phyloP scores from a whole-genome alignment of 768 basidiomycete genomes.

The Phanerodontia chrysosporium region DNA sequence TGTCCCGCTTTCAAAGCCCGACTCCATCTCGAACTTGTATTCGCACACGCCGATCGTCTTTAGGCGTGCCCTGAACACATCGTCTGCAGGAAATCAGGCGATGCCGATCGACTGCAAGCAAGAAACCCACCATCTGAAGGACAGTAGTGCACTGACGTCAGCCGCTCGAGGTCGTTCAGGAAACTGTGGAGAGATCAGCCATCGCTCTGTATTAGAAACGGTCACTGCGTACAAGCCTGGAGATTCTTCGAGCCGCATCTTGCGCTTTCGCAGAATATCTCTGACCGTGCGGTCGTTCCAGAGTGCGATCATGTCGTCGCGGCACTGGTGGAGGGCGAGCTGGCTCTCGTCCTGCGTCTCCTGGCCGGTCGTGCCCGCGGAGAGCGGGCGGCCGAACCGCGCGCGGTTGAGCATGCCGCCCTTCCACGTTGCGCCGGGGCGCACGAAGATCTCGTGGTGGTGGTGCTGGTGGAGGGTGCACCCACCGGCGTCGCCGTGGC shows the following conservation, averaged over 20 bases:
- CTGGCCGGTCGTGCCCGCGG: constrained; percentile 42
- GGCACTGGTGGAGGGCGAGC: constrained; percentile 35
- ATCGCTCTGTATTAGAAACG: background rate
- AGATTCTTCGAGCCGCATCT: constrained; percentile 46
- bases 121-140: constrained; percentile 40
- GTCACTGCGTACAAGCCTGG: constrained; percentile 44
- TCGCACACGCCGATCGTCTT: constrained; percentile 74
- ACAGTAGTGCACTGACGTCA: constrained; percentile 39
- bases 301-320: constrained; percentile 40
- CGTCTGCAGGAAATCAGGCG: constrained; percentile 30
- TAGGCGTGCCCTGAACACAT: constrained; percentile 47
- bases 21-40: constrained; percentile 75
- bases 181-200: constrained; percentile 31
- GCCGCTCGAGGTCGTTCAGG: constrained; percentile 46
- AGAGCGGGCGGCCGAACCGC: constrained; percentile 33
- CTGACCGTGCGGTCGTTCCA: constrained; percentile 43
- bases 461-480: constrained; percentile 18
- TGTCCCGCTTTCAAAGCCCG: constrained; percentile 45
- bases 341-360: constrained; percentile 37
- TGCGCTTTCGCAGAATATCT: constrained; percentile 38
- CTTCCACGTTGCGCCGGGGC: constrained; percentile 67
- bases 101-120: background rate
- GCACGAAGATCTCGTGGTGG: constrained; percentile 41
- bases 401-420: constrained; percentile 34
- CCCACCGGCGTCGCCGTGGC: constrained; percentile 1